These are phyloP conservation scores for Nitzschia inconspicua DNA, from an alignment of 108 stramenopile genomes.

Conservation along the genomic window DNA sequence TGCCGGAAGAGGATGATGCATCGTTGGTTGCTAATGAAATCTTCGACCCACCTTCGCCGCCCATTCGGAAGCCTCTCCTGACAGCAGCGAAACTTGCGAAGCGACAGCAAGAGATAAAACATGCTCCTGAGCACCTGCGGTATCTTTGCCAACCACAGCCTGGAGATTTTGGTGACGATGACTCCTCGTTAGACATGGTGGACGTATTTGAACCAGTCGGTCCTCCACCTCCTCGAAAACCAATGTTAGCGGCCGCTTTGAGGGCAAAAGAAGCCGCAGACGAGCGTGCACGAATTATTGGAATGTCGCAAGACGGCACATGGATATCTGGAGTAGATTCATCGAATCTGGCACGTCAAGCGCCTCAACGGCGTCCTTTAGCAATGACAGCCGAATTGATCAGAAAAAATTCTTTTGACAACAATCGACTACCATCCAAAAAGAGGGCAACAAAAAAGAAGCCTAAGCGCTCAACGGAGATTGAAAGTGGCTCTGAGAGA, in stretches of 20 bases:
- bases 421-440: neutral
- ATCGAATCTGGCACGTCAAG: no score
- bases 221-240: neutral
- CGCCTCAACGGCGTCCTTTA: neutral
- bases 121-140: neutral
- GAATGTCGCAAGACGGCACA: no score
- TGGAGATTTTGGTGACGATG: neutral
- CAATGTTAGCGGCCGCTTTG: constrained; percentile 10
- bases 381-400: constrained; percentile 5
- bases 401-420: neutral
- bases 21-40: neutral
- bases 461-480: neutral
- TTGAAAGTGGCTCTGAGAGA: neutral
- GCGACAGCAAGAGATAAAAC: neutral
- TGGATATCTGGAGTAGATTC: no score
- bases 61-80: constrained; percentile 4
- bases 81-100: constrained; percentile 12
- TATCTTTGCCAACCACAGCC: neutral
- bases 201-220: constrained; percentile 12
- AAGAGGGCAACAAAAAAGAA: neutral
- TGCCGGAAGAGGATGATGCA: neutral
- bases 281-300: no score
- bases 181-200: neutral
- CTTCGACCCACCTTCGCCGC: constrained; percentile 12
- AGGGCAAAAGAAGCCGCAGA: constrained; percentile 12